Evolutionary conservation across 139 green algal genomes (phyloP), one percentile per base, ranked within the genome.

Genomic region (Coelastrella sp.): DNA sequence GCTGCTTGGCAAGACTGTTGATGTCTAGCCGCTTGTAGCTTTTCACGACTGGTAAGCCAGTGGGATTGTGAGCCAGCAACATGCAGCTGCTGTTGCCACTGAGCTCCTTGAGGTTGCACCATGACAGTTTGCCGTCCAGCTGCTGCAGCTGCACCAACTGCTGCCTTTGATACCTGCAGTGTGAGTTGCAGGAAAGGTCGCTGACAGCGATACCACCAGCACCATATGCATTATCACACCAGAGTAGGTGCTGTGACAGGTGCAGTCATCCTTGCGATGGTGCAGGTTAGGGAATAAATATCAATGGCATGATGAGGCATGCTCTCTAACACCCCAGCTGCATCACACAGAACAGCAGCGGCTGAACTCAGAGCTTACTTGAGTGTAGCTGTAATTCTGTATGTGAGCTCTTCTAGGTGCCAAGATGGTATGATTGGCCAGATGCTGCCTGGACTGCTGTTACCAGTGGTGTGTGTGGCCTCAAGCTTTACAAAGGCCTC

Each of bases 101-200:
- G 56, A 97, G 91, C 85, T 97, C 96, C 16, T 90, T 77, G 4
- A 94, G 64, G 64, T 96, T 91, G 32, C 96, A 94, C 96, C 96
- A 98, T 80, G 92, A 92, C 13, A 83, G 13, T n/a, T 89, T 90
- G 23, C 92, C 92, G 82, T 96, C 94, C 66, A 91, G 78, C 88
- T 96, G 93, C 77, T 90, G 82, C 86, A 97, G 89, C 74, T 89
- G 87, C 56, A 97, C 86, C 82, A 96, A 89, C 87, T 94, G 93
- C 22, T 83, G 92, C 13, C 93, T 91, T 14, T 89, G 91, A 85
- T 94, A 96, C 92, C 95, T 91, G 93, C 7, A 20, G 83, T 47
- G 32, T 47, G 32, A 47, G 32, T 47, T 47, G 32, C 32, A 47
- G 32, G 32, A 47, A 47, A 47, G 32, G 32, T 47, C 32, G 32